Evolutionary conservation across 2,329 filamentous ascomycete species (phyloP).

Genomic region (Penicillium paneum): DNA sequence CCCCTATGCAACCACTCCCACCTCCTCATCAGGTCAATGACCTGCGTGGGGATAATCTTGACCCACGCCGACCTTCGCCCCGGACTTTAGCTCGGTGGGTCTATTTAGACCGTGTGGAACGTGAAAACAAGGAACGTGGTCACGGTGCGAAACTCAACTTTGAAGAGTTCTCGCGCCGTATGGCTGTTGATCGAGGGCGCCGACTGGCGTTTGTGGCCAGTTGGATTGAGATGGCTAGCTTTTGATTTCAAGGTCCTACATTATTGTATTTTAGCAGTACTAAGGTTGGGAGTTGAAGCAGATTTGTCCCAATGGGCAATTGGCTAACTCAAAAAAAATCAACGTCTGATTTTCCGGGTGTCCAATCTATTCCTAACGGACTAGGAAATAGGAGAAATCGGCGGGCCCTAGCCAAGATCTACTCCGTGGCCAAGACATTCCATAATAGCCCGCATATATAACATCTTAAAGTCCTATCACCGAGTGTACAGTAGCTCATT

Average conservation of each 20-base stretch:
- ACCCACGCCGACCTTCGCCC: conserved; percentile 26
- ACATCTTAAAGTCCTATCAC: not conserved
- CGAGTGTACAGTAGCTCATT: not conserved
- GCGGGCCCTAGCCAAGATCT: not conserved
- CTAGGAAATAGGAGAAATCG: not conserved
- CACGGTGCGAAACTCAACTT: conserved; percentile 70
- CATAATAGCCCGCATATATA: not conserved
- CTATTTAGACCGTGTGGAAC: conserved; percentile 61
- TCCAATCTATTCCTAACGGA: not conserved
- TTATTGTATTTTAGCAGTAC: conserved; percentile 3
- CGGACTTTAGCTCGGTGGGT: conserved; percentile 47
- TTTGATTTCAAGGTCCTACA: conserved; percentile 48
- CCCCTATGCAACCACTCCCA: conserved; percentile 34
- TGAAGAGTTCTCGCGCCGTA: conserved; percentile 73
- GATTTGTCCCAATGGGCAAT: not conserved
- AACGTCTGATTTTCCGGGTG: not conserved
- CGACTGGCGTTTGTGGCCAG: conserved; percentile 76
- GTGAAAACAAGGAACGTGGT: conserved; percentile 67
- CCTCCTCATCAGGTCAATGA: conserved; percentile 20
- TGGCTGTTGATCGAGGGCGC: conserved; percentile 65
- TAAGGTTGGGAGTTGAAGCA: not conserved
- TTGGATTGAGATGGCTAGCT: conserved; percentile 78
- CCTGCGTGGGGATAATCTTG: conserved; percentile 13
- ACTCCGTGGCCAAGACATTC: too few relatives aligned
- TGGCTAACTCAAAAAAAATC: not conserved